These are phyloP conservation scores for Aureobasidium sp. DNA, from an alignment of 2,329 filamentous ascomycete genomes.

Conservation along the genomic window DNA sequence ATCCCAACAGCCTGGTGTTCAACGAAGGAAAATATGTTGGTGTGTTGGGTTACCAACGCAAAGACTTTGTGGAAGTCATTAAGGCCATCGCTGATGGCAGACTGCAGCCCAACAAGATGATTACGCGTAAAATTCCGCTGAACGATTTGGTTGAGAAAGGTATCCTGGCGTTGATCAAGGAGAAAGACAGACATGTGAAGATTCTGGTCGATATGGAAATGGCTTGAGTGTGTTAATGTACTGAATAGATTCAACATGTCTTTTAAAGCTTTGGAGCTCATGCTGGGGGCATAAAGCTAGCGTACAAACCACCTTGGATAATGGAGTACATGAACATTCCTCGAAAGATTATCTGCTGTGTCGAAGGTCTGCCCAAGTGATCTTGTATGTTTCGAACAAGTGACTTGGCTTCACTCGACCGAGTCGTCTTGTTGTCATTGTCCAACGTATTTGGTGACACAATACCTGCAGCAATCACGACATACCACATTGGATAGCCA, in stretches of 20 bases:
- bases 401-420: neutral
- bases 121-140: constrained; percentile 18
- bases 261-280: constrained; percentile 32
- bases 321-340: constrained; percentile 76
- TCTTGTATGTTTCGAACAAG: neutral
- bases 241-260: neutral
- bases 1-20: constrained; percentile 18
- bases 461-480: constrained; percentile 58
- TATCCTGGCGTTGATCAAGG: constrained; percentile 18
- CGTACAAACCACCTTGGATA: constrained; percentile 77
- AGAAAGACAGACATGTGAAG: constrained; percentile 19
- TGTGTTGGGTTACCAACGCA: constrained; percentile 18
- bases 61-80: constrained; percentile 19
- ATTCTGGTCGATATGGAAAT: constrained; percentile 17
- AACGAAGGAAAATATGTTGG: constrained; percentile 18
- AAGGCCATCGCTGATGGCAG: constrained; percentile 17
- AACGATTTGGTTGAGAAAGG: constrained; percentile 18
- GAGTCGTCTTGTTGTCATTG: neutral
- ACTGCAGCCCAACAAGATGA: constrained; percentile 17
- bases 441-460: constrained; percentile 19
- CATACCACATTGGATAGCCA: constrained; percentile 84
- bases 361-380: neutral
- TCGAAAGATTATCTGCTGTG: constrained; percentile 41
- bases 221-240: neutral
- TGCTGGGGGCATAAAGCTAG: constrained; percentile 86